phyloP scores from a whole-genome alignment of 768 basidiomycete genomes.

The Lentinula aciculospora region DNA sequence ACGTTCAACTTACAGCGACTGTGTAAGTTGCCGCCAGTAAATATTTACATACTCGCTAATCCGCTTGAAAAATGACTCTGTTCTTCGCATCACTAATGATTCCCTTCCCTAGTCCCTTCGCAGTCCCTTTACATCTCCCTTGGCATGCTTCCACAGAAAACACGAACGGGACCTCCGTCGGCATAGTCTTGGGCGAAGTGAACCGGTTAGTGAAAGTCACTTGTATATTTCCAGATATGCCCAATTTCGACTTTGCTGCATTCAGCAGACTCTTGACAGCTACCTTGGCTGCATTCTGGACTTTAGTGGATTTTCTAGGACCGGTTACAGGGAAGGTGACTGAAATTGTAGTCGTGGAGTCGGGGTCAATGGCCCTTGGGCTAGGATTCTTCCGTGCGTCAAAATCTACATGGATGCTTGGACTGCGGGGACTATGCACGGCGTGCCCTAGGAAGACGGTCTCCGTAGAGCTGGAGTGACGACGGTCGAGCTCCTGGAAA shows the following conservation, averaged over 20 bases:
- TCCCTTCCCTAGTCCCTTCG: not conserved
- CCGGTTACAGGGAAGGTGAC: not conserved
- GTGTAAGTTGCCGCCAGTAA: no score
- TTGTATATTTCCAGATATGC: not conserved
- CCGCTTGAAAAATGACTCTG: not conserved
- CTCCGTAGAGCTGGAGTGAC: no score
- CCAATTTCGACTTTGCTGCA: not conserved
- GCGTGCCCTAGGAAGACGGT: no score
- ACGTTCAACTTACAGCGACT: no score
- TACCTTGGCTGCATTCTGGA: not conserved
- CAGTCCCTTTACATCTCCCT: not conserved
- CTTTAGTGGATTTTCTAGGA: not conserved
- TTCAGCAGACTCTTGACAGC: not conserved
- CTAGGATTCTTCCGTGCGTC: not conserved
- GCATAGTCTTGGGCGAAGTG: not conserved
- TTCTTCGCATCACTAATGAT: not conserved
- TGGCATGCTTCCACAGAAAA: not conserved
- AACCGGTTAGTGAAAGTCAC: not conserved
- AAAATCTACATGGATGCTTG: not conserved
- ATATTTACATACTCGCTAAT: no score
- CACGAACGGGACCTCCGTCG: not conserved
- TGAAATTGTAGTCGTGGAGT: not conserved
- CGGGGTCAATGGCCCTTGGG: not conserved
- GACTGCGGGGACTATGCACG: not conserved
- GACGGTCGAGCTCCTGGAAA: no score